phyloP scores from a whole-genome alignment of 108 stramenopile genomes.

The Phaeodactylum tricornutum region DNA sequence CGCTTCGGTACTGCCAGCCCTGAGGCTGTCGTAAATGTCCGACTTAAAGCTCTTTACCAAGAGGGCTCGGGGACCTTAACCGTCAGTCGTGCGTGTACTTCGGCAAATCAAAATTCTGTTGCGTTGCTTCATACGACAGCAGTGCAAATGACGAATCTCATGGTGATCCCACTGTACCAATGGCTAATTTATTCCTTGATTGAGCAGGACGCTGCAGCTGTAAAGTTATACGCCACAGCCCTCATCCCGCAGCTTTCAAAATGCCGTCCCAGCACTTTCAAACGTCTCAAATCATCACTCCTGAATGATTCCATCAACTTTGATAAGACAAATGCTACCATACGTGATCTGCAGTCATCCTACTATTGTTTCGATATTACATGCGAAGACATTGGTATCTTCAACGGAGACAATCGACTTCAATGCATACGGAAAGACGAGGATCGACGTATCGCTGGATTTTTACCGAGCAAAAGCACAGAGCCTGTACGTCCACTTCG shows the following conservation, averaged over 20 bases:
- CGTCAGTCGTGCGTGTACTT: slow-evolving; percentile 27
- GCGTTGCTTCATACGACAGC: slow-evolving; percentile 39
- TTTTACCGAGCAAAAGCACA: too few relatives aligned
- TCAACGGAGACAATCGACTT: too few relatives aligned
- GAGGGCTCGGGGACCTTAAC: slow-evolving; percentile 24
- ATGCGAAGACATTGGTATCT: slow-evolving; percentile 55
- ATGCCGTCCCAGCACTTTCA: slow-evolving; percentile 55
- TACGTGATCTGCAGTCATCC: slow-evolving; percentile 38
- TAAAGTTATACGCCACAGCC: slow-evolving; percentile 46
- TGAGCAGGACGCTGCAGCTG: slow-evolving; percentile 20
- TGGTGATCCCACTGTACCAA: slow-evolving; percentile 63
- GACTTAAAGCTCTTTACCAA: slow-evolving; percentile 51
- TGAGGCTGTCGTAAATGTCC: slow-evolving; percentile 43
- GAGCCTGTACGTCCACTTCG: too few relatives aligned
- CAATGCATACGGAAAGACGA: too few relatives aligned
- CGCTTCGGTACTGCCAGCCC: slow-evolving; percentile 24
- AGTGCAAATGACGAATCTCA: slow-evolving; percentile 42
- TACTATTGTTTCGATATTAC: slow-evolving; percentile 70
- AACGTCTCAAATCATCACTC: slow-evolving; percentile 43
- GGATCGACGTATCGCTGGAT: too few relatives aligned
- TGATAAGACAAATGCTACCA: slow-evolving; percentile 32
- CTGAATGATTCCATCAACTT: slow-evolving; percentile 33
- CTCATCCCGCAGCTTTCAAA: slow-evolving; percentile 71
- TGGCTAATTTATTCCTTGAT: slow-evolving; percentile 53
- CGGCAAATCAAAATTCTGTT: slow-evolving; percentile 25